Conservation (phyloP, 2,329 filamentous ascomycete species). For the Bipolaris oryzae region DNA sequence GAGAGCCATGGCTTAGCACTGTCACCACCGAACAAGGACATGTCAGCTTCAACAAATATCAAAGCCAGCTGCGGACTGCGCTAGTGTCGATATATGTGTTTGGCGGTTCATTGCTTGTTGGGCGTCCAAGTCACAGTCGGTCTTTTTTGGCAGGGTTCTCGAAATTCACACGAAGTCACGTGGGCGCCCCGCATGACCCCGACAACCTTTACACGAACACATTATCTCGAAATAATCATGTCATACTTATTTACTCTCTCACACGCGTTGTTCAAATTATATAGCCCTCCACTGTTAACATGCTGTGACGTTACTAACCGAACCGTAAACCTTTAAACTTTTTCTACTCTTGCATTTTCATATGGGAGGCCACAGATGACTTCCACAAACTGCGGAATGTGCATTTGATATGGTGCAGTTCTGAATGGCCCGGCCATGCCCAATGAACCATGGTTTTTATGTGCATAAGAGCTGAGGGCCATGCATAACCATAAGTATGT, state of each 20-base stretch:
- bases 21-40: slow-evolving; percentile 49
- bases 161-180: slow-evolving; percentile 22
- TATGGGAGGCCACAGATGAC: not conserved
- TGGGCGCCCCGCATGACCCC: slow-evolving; percentile 8
- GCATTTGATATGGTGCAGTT: not conserved
- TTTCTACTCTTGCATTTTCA: not conserved
- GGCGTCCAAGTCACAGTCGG: slow-evolving; percentile 7
- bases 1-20: slow-evolving; percentile 18
- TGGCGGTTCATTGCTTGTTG: slow-evolving; percentile 11
- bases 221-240: not conserved
- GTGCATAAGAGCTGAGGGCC: not conserved
- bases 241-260: not conserved
- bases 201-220: not conserved
- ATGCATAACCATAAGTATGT: not conserved
- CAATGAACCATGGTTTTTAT: not conserved
- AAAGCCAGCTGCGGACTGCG: slow-evolving; percentile 9
- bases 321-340: not conserved
- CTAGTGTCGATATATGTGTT: not conserved
- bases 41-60: slow-evolving; percentile 35
- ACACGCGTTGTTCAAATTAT: no score
- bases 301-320: not conserved
- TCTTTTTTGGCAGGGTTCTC: slow-evolving; percentile 18
- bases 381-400: not conserved
- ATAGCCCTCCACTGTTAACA: not conserved
- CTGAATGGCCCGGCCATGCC: not conserved